Percentiles rank a stretch among this genome's conserved stretches.
Evolutionary conservation across 352 stramenopile genomes (phyloP).

Genomic region (Phytophthora kernoviae): DNA sequence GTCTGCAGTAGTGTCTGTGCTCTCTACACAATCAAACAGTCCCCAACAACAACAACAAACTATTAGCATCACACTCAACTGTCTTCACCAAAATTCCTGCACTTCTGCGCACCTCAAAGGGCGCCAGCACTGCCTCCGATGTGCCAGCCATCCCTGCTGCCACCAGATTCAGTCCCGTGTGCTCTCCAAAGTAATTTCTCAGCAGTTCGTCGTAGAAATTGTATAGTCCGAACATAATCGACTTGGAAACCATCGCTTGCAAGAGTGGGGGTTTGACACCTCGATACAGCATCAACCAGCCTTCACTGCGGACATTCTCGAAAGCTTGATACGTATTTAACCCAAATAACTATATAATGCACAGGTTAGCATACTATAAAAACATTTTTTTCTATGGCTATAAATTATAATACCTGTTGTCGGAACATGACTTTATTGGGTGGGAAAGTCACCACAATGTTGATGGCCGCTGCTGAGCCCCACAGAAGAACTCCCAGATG

Average conservation of each 20-base stretch:
- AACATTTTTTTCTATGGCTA: neutral
- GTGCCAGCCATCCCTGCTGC: conserved; percentile 76
- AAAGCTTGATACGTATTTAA: conserved; percentile 73
- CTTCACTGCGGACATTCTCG: conserved; percentile 69
- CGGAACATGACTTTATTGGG: conserved; percentile 93
- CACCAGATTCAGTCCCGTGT: conserved; percentile 49
- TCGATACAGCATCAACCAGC: conserved; percentile 73
- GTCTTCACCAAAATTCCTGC: neutral
- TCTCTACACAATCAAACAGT: conserved; percentile 50
- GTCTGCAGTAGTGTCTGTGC: conserved; percentile 88
- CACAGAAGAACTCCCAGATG: conserved; percentile 85
- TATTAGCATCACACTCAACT: neutral
- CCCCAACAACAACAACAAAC: conserved; percentile 6
- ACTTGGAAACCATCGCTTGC: conserved; percentile 87
- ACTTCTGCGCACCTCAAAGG: conserved; percentile 70
- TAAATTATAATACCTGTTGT: conserved; percentile 67
- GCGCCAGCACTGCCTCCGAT: conserved; percentile 82
- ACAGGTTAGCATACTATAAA: conserved; percentile 1
- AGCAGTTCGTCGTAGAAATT: conserved; percentile 85
- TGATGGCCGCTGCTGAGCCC: conserved; percentile 84
- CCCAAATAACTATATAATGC: conserved; percentile 62
- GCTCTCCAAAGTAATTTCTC: conserved; percentile 44
- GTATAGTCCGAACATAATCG: conserved; percentile 91
- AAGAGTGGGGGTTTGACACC: conserved; percentile 85
- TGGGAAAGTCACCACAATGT: conserved; percentile 88